These are phyloP conservation scores for Tetrahymena malaccensis DNA, from an alignment of 73 alveolate genomes.

Conservation along the genomic window DNA sequence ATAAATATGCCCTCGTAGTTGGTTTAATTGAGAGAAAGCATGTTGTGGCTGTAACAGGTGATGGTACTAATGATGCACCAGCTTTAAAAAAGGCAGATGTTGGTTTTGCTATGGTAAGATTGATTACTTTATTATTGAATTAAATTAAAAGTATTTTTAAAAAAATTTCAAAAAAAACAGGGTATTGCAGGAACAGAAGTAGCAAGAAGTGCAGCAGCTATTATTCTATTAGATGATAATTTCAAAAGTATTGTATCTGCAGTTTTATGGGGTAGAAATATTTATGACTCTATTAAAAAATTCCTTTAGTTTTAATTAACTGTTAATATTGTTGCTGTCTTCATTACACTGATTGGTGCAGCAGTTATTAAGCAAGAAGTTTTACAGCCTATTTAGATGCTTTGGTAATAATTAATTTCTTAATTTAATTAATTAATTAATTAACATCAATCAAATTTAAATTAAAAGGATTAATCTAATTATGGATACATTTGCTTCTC, in stretches of 20 bases:
- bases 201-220: constrained; percentile 88
- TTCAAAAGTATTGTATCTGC: constrained; percentile 86
- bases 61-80: constrained; percentile 58
- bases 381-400: constrained; percentile 78
- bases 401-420: constrained; percentile 54
- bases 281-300: constrained; percentile 79
- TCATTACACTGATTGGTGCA: constrained; percentile 68
- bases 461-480: constrained; percentile 52
- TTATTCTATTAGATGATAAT: constrained; percentile 81
- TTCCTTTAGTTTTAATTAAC: constrained; percentile 80
- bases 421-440: neutral
- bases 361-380: constrained; percentile 72
- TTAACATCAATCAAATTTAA: constrained; percentile 4
- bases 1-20: constrained; percentile 79
- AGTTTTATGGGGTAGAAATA: constrained; percentile 86
- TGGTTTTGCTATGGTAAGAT: constrained; percentile 69
- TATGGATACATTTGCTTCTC: constrained; percentile 81
- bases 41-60: constrained; percentile 96
- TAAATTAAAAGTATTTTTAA: too few relatives aligned
- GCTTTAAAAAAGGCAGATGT: constrained; percentile 70
- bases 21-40: constrained; percentile 77
- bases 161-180: neutral
- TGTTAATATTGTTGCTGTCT: constrained; percentile 76
- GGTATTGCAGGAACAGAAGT: constrained; percentile 92
- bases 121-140: constrained; percentile 13